Base-by-base conservation (phyloP, 2,329 filamentous ascomycete species). In the Juglanconis juglandina region DNA sequence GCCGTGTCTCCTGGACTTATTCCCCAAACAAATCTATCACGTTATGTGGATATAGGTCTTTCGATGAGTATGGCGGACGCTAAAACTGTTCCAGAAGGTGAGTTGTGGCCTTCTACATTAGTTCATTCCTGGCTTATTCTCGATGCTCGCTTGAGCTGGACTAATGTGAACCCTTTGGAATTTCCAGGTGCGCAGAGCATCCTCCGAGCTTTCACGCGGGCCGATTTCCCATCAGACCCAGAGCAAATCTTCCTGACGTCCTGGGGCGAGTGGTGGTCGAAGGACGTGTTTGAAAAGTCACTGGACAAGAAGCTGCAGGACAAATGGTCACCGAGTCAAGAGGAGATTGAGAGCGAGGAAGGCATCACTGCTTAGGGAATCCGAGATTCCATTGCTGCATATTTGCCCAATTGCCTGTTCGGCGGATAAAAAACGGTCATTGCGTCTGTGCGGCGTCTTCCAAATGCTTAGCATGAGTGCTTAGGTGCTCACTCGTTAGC, bases 241-340 rank as follows among this genome's bases (percentile, higher is more conserved):
- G 77, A 83, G 17, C 75, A 76, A 54, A 80, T 84, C 58, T 83
- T 84, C 68, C 65, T 84, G 50, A 83, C 80, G 0, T 82, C 80
- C 65, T 83, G 80, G 81, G 81, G 81, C 1, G 80, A 84, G 70
- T 84, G 80, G 80, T 84, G 81, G 80, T 66, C 72, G 13, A 81
- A 76, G 67, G 72, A 76, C 3, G 71, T 77, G 2, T 77, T 77
- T 55, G 72, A 65, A 11, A 69, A 72, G 58, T 71, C 71, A 1
- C 68, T 81, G 3, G 78, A 84, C 56, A 75, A 76, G 69, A 63
- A 65, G 1, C 71, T 84, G 3, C 81, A 83, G 71, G 75, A 83
- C 44, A 81, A 79, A 66, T 84, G 80, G 80, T 79, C 70, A 32
- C 77, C 77, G 0, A 75, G 72, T 52, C 76, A 76, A 67, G 77